A percentile compares a stretch with the other conserved stretches of the same genome.
These are phyloP conservation scores for Penicillium waksmanii DNA, from an alignment of 495 filamentous ascomycete species.

Conservation along the genomic window DNA sequence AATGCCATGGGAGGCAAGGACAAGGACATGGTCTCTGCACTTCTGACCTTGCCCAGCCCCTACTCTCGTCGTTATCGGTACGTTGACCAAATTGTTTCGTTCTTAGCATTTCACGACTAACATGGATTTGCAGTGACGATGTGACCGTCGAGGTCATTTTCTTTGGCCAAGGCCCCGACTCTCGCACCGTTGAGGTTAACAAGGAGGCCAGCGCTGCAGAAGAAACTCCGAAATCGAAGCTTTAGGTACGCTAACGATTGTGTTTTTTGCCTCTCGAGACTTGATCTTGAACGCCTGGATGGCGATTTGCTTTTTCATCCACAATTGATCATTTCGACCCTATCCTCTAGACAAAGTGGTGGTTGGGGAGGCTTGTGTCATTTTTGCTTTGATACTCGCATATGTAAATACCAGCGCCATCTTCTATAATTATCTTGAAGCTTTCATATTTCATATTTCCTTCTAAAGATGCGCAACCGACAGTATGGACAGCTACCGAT, in stretches of 20 bases:
- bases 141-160: conserved; percentile 98
- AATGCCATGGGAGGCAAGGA: conserved; percentile 96
- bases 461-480: no score
- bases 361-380: not conserved
- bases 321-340: not conserved
- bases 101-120: not conserved
- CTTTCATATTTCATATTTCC: not conserved
- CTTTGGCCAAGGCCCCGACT: conserved; percentile 80
- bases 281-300: not conserved
- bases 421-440: not conserved
- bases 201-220: conserved; percentile 76
- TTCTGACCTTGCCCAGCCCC: conserved; percentile 89
- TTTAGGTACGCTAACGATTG: conserved; percentile 37
- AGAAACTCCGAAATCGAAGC: conserved; percentile 58
- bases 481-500: no score
- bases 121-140: conserved; percentile 67
- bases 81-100: conserved; percentile 12
- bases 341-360: not conserved
- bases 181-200: conserved; percentile 79
- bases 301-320: not conserved
- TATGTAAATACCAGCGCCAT: not conserved
- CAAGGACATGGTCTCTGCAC: conserved; percentile 89
- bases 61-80: conserved; percentile 90
- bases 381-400: not conserved
- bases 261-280: not conserved